Conservation (phyloP, 2,329 filamentous ascomycete genomes). For the Penicillium sclerotiorum region DNA sequence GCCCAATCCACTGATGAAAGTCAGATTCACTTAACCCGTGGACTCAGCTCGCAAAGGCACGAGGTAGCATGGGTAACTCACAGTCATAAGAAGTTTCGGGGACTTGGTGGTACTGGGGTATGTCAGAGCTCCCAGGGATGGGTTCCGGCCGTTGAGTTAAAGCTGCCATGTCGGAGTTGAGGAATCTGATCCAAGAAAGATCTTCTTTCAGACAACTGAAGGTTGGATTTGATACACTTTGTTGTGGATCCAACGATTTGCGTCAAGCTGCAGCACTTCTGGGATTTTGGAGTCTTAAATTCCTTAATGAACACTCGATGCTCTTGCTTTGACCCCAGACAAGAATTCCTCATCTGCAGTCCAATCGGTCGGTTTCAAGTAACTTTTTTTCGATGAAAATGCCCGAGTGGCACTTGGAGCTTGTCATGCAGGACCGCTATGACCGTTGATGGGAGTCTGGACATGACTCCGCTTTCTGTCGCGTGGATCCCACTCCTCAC, state of each 20-base stretch:
- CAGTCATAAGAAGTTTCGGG: slow-evolving; percentile 3
- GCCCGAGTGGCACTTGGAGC: background rate
- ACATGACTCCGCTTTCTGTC: slow-evolving; percentile 6
- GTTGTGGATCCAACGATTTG: background rate
- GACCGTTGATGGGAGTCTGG: background rate
- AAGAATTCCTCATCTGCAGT: background rate
- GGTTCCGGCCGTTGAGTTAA: background rate
- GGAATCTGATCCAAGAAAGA: background rate
- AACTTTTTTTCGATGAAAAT: background rate
- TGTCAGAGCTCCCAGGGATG: background rate
- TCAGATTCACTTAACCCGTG: too few species aligned
- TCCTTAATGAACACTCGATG: background rate
- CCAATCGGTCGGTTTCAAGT: background rate
- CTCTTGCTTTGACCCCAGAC: background rate
- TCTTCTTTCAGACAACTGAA: background rate
- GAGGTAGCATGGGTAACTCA: too few species aligned
- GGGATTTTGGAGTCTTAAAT: too few species aligned
- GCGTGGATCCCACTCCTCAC: slow-evolving; percentile 10
- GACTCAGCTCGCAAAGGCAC: too few species aligned
- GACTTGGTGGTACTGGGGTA: slow-evolving; percentile 3
- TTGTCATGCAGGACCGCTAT: background rate
- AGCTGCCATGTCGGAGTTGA: background rate
- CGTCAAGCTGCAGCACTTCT: background rate
- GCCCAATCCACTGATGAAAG: slow-evolving; percentile 55
- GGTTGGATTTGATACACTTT: background rate